Evolutionary conservation across 2,329 filamentous ascomycete genomes (phyloP), one percentile per base, ranked within the genome.

Genomic region (Juglanconis sp.): DNA sequence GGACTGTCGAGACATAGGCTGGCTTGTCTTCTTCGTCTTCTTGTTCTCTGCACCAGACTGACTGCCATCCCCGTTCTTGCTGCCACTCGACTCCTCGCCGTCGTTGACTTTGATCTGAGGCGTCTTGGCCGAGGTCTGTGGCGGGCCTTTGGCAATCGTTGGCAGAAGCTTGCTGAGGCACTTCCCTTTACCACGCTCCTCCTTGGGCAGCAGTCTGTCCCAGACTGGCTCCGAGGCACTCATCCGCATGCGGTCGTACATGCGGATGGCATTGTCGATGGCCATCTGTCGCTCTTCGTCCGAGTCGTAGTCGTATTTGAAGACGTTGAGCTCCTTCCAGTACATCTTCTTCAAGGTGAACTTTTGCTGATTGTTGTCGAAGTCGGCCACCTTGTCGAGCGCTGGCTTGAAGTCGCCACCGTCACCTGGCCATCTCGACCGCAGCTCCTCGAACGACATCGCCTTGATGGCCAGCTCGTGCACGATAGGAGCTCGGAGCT

Each of bases 321-420:
- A 88, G 30, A 87, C 82, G 65, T 88, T 85, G 13, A 88, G 77
- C 64, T 88, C 86, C 70, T 81, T 87, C 80, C 81, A 88, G 63
- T 79, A 83, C 31, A 77, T 73, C 72, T 83, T 85, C 63, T 81
- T 79, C 65, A 88, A 72, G 38, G 75, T 72, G 79, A 82, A 88
- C 65, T 78, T 84, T 62, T 82, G 77, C 4, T 73, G 73, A 2
- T 75, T 70, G 4, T 76, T 64, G 60, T 81, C 77, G 57, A 79
- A 78, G 60, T 83, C 80, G 35, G 83, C 85, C 30, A 86, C 83
- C 72, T 87, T 88, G 53, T 81, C 76, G 11, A 88, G 71, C 1
- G 80, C 80, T 3, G 74, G 70, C 57, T 77, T 76, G 65, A 88
- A 80, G 15, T 87, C 85, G n/a, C 78, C 72, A 38, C 79, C 77